Base-by-base conservation (phyloP, 1,139 yeast genomes). In the Meyerozyma smithsonii region DNA sequence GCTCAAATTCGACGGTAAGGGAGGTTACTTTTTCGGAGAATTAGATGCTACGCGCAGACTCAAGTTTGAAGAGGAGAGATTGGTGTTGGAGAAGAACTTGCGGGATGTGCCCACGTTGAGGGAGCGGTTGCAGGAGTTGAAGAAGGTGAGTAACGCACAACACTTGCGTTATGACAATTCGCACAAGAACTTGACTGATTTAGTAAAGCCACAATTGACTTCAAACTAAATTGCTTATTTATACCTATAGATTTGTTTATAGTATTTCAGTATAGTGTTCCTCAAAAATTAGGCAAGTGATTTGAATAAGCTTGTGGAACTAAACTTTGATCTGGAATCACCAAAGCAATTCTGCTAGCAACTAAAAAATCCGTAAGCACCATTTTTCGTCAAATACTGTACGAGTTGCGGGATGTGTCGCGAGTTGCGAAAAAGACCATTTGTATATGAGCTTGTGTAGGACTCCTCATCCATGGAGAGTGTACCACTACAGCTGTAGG, bases 1-100 rank as follows among this genome's bases (percentile, higher is more conserved):
- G 45, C 69, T 90, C 47, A 90, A 88, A 59, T 88, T 89, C 57
- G 92, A 84, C 55, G 95, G 95, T 14, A 79, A 82, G 54, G 94
- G 95, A 2, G 81, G 82, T 4, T 86, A 84, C 54, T 72, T 70
- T 43, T 86, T 84, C 58, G 84, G 84, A 6, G 69, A 73, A 46
- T 71, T 86, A 39, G 79, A 85, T 59, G 87, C 94, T 17, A 74
- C 74, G 33, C 75, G 77, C 56, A 72, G 94, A 50, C 70, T 86
- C 47, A 68, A 71, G 44, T 74, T 81, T 49, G 94, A 84, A 54
- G 85, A 82, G 53, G 94, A 84, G 55, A 71, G 87, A 55, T 69
- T 81, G 42, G 70, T 65, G 39, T 64, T 85, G 46, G 90, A 84
- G 51, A 73, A 80, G 61, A 67, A 72, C 43, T 66, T 85, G 51